Conservation (phyloP, 345 rosid species). For the Fremontodendron californicum region DNA sequence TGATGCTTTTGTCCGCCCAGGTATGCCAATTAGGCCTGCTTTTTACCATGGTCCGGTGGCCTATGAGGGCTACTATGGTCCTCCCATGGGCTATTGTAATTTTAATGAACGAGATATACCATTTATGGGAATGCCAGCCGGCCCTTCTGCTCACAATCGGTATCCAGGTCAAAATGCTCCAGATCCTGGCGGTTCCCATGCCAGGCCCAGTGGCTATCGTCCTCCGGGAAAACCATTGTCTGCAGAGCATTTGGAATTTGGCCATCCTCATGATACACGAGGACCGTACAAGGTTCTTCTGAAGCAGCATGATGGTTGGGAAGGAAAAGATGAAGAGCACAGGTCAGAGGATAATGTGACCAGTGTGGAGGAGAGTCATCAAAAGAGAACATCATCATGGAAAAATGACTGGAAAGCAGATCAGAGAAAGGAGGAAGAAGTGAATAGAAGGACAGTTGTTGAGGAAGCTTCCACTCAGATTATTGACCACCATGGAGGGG, state of each 20-base stretch:
- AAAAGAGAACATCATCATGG: constrained; percentile 34
- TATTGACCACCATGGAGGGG: constrained; percentile 27
- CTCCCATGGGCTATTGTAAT: constrained; percentile 72
- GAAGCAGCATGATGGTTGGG: constrained; percentile 72
- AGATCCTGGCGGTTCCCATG: constrained; percentile 43
- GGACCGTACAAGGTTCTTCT: constrained; percentile 69
- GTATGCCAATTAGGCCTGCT: constrained; percentile 87
- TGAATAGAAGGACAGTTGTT: constrained; percentile 27
- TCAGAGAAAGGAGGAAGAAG: constrained; percentile 31
- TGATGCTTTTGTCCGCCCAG: constrained; percentile 66
- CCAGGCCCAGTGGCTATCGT: constrained; percentile 58
- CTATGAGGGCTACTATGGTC: constrained; percentile 76
- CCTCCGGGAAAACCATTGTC: constrained; percentile 36
- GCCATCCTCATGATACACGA: constrained; percentile 51
- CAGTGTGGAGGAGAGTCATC: constrained; percentile 39
- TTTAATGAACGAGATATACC: constrained; percentile 69
- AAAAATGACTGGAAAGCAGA: constrained; percentile 48
- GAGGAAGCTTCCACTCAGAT: constrained; percentile 32
- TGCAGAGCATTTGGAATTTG: constrained; percentile 50
- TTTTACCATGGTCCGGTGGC: constrained; percentile 76
- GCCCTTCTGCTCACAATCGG: constrained; percentile 44
- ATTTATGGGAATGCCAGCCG: constrained; percentile 67
- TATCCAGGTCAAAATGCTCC: constrained; percentile 45
- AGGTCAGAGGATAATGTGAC: constrained; percentile 45
- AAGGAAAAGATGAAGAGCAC: constrained; percentile 45